These are phyloP conservation scores for Ophiostoma ulmi DNA, from an alignment of 2,329 filamentous ascomycete genomes.

Conservation along the genomic window DNA sequence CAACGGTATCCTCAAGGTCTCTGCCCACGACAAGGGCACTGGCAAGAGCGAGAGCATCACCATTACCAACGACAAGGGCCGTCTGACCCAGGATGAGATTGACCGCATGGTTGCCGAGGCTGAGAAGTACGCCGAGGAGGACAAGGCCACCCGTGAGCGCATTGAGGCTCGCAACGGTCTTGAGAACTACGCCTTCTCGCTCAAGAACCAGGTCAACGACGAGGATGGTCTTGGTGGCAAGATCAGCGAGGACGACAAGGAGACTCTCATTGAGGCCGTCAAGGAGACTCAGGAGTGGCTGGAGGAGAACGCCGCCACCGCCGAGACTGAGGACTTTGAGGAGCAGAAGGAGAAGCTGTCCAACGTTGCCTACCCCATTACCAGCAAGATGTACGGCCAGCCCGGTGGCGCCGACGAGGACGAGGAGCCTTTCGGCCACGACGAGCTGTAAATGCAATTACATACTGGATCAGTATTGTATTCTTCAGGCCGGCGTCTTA, in stretches of 20 bases:
- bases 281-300: slow-evolving; percentile 98
- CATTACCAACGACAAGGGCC: slow-evolving; percentile 99
- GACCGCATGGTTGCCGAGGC: slow-evolving; percentile 98
- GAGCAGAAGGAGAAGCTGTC: slow-evolving; percentile 99
- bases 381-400: slow-evolving; percentile 88
- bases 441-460: slow-evolving; percentile 63
- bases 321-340: slow-evolving; percentile 89
- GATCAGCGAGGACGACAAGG: slow-evolving; percentile 98
- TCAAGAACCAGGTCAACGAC: slow-evolving; percentile 99
- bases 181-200: slow-evolving; percentile 97
- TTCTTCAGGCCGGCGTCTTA: not conserved
- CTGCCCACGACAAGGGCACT: slow-evolving; percentile 94
- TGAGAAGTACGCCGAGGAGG: slow-evolving; percentile 97
- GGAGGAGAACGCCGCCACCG: slow-evolving; percentile 84
- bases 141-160: slow-evolving; percentile 95
- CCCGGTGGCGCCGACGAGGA: slow-evolving; percentile 62
- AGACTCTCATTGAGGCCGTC: slow-evolving; percentile 79
- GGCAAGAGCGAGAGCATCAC: slow-evolving; percentile 97
- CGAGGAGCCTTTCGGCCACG: slow-evolving; percentile 64
- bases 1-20: slow-evolving; percentile 97
- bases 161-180: slow-evolving; percentile 94
- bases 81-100: slow-evolving; percentile 92
- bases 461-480: not conserved
- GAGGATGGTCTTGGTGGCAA: slow-evolving; percentile 95
- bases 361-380: slow-evolving; percentile 95